Percentiles rank a stretch among this genome's conserved stretches.
phyloP scores from a whole-genome alignment of 305 asterid species.

The Caryopteris hybrid region DNA sequence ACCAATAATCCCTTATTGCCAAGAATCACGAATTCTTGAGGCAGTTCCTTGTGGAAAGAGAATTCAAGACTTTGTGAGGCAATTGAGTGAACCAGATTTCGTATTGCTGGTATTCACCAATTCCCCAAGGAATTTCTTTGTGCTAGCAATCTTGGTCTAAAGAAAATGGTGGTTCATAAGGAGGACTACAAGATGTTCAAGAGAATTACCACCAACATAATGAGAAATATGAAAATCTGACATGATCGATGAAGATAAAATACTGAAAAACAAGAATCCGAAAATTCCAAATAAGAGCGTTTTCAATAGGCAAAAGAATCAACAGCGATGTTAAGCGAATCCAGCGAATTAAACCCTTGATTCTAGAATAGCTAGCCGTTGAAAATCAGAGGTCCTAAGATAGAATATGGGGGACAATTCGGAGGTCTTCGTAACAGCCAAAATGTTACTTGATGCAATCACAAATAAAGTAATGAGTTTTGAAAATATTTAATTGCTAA shows the following conservation, averaged over 20 bases:
- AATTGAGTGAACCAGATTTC: background rate
- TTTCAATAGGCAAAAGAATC: background rate
- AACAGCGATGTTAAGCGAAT: background rate
- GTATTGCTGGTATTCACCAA: background rate
- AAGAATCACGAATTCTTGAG: background rate
- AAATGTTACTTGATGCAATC: background rate
- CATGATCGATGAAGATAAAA: background rate
- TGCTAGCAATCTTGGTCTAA: background rate
- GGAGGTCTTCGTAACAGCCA: background rate
- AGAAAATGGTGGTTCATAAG: background rate
- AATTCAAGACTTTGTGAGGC: background rate
- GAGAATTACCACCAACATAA: background rate
- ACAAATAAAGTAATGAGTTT: background rate
- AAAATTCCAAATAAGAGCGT: background rate
- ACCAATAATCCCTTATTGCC: background rate
- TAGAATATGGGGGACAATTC: background rate
- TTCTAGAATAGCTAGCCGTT: conserved; percentile 4
- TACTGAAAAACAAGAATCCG: background rate
- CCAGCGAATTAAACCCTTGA: conserved; percentile 13
- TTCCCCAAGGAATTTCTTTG: background rate
- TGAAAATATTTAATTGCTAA: background rate
- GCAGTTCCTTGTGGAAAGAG: background rate
- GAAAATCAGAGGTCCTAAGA: conserved; percentile 11
- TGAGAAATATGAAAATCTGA: background rate
- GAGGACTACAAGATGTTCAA: background rate